These are phyloP conservation scores for Candolleomyces aberdarensis DNA, from an alignment of 768 basidiomycete genomes.

Conservation along the genomic window DNA sequence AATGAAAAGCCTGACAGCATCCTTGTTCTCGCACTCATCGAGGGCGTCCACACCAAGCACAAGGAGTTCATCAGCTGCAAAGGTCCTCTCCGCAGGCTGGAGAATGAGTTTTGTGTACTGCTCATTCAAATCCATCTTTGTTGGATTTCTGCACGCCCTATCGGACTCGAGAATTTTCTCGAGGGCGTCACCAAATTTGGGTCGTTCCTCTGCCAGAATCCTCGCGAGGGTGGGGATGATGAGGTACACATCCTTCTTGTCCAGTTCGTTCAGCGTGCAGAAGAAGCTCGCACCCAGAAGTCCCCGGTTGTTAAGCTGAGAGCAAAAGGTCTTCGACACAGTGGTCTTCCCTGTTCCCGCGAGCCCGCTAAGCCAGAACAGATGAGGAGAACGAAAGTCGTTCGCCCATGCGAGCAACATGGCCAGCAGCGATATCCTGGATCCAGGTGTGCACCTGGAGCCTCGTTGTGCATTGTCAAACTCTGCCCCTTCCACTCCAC, in stretches of 20 bases:
- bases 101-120: neutral
- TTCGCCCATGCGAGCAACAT: neutral
- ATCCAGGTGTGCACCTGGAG: neutral
- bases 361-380: conserved; percentile 5
- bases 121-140: neutral
- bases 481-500: neutral
- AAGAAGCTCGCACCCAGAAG: conserved; percentile 4
- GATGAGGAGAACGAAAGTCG: neutral
- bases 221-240: no score
- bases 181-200: neutral
- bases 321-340: conserved; percentile 2
- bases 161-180: neutral
- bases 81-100: neutral
- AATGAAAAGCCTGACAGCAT: no score
- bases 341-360: conserved; percentile 9
- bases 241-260: neutral
- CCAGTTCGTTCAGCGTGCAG: neutral
- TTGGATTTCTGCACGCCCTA: neutral
- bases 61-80: neutral
- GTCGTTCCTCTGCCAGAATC: no score
- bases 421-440: neutral
- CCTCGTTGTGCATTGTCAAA: neutral
- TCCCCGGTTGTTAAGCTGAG: neutral
- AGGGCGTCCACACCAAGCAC: neutral
- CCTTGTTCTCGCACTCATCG: no score